Evolutionary conservation across 257 asterid species (phyloP).

Genomic region (Rauvolfia tetraphylla): DNA sequence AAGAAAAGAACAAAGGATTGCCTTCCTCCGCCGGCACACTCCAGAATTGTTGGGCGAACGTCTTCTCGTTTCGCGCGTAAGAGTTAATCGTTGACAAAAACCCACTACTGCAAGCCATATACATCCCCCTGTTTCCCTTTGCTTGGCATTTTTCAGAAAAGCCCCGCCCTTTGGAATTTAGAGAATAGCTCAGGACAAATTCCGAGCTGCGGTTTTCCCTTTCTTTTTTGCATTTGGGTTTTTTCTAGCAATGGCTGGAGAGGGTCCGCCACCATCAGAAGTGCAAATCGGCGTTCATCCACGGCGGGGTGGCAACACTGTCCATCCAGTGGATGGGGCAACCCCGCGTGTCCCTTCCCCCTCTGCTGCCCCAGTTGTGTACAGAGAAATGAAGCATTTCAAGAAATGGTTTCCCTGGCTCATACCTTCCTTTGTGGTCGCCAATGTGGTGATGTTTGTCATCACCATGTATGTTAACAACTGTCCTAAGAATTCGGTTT

Average conservation of each 20-base stretch:
- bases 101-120: neutral
- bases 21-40: neutral
- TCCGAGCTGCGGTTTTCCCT: neutral
- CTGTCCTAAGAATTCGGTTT: constrained; percentile 63
- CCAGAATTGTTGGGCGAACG: neutral
- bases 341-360: constrained; percentile 27
- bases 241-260: constrained; percentile 34
- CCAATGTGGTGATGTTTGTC: constrained; percentile 54
- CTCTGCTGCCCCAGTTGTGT: constrained; percentile 20
- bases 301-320: constrained; percentile 51
- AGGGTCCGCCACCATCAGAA: constrained; percentile 30
- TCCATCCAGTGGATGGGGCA: constrained; percentile 54
- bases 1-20: constrained; percentile 11
- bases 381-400: constrained; percentile 64
- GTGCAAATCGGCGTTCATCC: constrained; percentile 44
- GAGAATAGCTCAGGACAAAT: neutral
- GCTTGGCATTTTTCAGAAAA: neutral
- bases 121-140: neutral
- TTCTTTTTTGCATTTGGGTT: neutral
- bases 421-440: constrained; percentile 60
- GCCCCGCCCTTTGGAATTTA: neutral
- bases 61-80: neutral
- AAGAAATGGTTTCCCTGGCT: constrained; percentile 80
- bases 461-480: constrained; percentile 70
- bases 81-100: constrained; percentile 14